Base-by-base conservation (phyloP, 164 flowering plant genomes). In the Annona cherimola region DNA sequence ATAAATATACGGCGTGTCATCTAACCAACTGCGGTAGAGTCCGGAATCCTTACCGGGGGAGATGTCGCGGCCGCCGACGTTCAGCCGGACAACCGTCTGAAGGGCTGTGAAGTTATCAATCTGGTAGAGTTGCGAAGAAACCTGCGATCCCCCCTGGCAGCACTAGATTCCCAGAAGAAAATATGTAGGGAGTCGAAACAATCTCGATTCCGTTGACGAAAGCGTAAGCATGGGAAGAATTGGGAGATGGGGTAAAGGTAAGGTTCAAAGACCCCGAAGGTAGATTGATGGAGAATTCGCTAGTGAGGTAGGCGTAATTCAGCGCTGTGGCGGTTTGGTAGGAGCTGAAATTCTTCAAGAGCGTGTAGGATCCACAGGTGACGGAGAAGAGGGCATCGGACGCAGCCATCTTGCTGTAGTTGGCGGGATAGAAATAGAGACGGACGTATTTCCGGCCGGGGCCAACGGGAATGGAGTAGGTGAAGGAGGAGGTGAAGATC, bases 171-270 rank as follows among this genome's bases (percentile, higher is more conserved):
- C 54, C 73, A 42, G 76, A 70, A 65, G 70, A 76, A 74, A 90
- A 95, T 4, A 95, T 79, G 65, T 93, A 89, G 12, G 98, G 97
- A 85, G 88, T 87, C 0, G 99, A 90, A 20, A 91, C 79, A 61
- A 93, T 77, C 84, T 95, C 98, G 75, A 95, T 91, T 74, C 99
- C 99, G 76, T 95, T 95, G 4, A 95, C 89, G 77, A 90, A 93
- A 0, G 99, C 98, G 72, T 85, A 95, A 0, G 86, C 75, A 26
- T 74, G 77, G 1, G 75, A 71, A 41, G 70, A 78, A 41, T 76
- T 61, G 35, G 69, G 46, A 20, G 80, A 75, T 2, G 86, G 98
- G 45, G 67, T 83, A 78, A 86, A 86, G 2, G 83, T 82, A 73
- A 87, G 68, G 44, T 55, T 78, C 43, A 12, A 75, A 82, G 0